A percentile compares a stretch with the other conserved stretches of the same genome.
Conservation (phyloP, 1,284 basidiomycete species). For the Rhodotorula sp. region DNA sequence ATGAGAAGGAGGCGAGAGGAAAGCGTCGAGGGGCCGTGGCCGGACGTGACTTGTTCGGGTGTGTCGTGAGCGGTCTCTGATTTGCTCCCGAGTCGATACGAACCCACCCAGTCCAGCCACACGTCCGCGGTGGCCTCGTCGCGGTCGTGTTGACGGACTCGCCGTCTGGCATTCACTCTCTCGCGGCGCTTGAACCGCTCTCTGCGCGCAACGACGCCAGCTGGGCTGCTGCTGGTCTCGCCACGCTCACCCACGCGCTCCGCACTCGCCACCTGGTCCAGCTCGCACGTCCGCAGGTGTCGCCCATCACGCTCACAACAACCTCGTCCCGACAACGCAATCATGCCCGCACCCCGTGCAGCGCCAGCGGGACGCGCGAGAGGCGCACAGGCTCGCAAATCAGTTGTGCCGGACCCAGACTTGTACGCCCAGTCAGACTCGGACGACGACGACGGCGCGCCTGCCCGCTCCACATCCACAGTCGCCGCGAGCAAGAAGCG, state of each 20-base stretch:
- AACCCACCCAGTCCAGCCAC: too few species aligned
- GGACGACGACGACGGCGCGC: slow-evolving; percentile 12
- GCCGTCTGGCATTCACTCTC: too few species aligned
- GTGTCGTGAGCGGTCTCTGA: too few species aligned
- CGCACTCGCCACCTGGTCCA: not conserved
- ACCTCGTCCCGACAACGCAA: not conserved
- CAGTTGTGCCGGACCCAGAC: slow-evolving; percentile 28
- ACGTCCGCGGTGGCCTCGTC: too few species aligned
- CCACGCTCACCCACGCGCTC: not conserved
- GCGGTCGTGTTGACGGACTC: too few species aligned
- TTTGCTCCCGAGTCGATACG: too few species aligned
- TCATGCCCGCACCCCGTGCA: slow-evolving; percentile 33
- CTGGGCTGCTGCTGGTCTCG: too few species aligned
- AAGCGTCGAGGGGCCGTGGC: not conserved
- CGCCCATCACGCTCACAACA: not conserved
- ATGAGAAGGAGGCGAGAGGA: not conserved
- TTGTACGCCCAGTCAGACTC: slow-evolving; percentile 23
- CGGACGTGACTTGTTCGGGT: too few species aligned
- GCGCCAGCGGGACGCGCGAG: not conserved
- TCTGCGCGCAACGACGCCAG: too few species aligned
- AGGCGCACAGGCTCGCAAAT: slow-evolving; percentile 14
- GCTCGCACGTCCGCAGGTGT: not conserved
- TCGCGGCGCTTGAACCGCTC: too few species aligned
- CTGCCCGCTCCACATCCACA: not conserved
- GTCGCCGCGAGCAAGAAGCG: not conserved